Percentiles rank a stretch among this genome's conserved stretches.
phyloP scores from a whole-genome alignment of 1,284 basidiomycete genomes.

The Ganoderma lucidum region DNA sequence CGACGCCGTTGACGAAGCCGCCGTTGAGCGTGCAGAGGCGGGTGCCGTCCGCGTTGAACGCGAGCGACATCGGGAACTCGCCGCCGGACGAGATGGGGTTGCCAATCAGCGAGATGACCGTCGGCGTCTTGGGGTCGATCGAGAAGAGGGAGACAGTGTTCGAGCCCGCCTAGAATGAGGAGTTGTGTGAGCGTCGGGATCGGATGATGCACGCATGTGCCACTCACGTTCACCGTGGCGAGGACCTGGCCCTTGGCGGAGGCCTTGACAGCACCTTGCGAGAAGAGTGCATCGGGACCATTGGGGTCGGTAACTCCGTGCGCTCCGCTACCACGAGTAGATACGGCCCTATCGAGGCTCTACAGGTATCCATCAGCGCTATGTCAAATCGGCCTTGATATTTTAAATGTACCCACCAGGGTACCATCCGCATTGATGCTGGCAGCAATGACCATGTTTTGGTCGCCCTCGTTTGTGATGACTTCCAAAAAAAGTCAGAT shows the following conservation, averaged over 20 bases:
- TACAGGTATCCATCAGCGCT: conserved; percentile 6
- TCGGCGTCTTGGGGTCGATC: conserved; percentile 52
- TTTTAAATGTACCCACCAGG: conserved; percentile 21
- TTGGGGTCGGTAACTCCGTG: conserved; percentile 45
- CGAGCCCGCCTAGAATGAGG: conserved; percentile 49
- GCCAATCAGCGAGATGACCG: conserved; percentile 49
- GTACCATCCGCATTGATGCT: conserved; percentile 34
- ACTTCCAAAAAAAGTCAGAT: conserved; percentile 18
- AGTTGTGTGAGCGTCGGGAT: no score
- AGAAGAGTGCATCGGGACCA: conserved; percentile 57
- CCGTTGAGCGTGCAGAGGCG: conserved; percentile 53
- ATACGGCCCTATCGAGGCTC: conserved; percentile 37
- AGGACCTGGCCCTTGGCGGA: conserved; percentile 49
- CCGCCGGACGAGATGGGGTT: conserved; percentile 51
- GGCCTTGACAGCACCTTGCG: conserved; percentile 54
- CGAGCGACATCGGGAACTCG: conserved; percentile 58
- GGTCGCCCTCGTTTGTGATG: conserved; percentile 35
- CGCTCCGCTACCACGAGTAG: conserved; percentile 49
- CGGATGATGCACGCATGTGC: no score
- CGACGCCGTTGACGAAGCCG: conserved; percentile 54
- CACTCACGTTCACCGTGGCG: conserved; percentile 53
- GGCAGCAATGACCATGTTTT: conserved; percentile 34
- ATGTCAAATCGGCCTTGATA: background rate
- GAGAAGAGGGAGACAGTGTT: conserved; percentile 55
- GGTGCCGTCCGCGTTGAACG: conserved; percentile 50